Conservation (phyloP, 345 rosid species). For the Hibiscus mutabilis region DNA sequence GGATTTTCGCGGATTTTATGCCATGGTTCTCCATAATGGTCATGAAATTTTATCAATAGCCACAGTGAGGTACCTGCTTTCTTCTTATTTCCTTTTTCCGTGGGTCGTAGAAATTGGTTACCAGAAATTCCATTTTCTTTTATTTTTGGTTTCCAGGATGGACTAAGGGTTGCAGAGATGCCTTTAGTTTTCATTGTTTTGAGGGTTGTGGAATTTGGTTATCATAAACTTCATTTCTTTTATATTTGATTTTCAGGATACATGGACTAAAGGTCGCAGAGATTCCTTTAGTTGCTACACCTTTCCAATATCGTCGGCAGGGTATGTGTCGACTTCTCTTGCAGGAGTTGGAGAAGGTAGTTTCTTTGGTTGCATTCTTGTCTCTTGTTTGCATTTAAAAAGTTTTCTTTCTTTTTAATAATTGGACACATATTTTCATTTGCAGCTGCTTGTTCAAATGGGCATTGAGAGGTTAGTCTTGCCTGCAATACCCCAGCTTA, state of each 20-base stretch:
- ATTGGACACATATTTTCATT: background rate
- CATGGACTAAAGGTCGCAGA: slow-evolving; percentile 57
- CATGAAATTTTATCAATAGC: slow-evolving; percentile 53
- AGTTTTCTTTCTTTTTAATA: too few relatives aligned
- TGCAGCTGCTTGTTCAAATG: slow-evolving; percentile 38
- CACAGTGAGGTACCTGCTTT: slow-evolving; percentile 30
- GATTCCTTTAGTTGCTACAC: slow-evolving; percentile 60
- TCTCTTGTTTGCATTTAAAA: background rate
- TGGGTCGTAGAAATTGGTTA: background rate
- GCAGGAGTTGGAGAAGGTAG: slow-evolving; percentile 62
- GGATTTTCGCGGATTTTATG: slow-evolving; percentile 55
- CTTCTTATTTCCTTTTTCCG: background rate
- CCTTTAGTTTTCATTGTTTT: slow-evolving; percentile 33
- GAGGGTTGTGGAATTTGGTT: background rate
- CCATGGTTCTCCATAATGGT: slow-evolving; percentile 43
- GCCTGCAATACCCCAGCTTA: slow-evolving; percentile 39
- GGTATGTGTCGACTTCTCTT: slow-evolving; percentile 65
- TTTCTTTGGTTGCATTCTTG: slow-evolving; percentile 1
- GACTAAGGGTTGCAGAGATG: slow-evolving; percentile 57
- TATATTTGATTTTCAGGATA: slow-evolving; percentile 32
- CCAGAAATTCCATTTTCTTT: background rate
- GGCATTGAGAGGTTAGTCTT: slow-evolving; percentile 46
- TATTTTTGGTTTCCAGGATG: slow-evolving; percentile 36
- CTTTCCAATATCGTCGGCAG: slow-evolving; percentile 35
- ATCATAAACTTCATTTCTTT: background rate